Evolutionary conservation across 2,329 filamentous ascomycete species (phyloP), one percentile per base, ranked within the genome.

Genomic region (Sphaceloma murrayae): DNA sequence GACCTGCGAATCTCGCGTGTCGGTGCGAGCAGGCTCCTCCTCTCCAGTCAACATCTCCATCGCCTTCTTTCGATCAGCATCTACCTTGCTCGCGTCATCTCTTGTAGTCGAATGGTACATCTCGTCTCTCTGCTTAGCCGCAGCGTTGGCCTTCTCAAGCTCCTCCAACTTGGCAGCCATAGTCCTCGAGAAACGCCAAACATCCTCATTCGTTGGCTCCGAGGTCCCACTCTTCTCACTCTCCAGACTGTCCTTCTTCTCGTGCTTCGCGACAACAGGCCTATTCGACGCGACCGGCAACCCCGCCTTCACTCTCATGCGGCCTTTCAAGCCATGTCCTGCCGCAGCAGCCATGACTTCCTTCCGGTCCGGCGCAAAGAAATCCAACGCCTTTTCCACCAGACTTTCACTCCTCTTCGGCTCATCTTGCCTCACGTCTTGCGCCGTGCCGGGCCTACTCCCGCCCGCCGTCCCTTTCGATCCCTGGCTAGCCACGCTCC

Each of bases 361-460:
- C 27, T 30, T 22, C 14, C 36, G 17, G 11, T 40, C 36, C 14
- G 36, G 36, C 13, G 36, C 36, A 16, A 40, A 40, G 36, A 40
- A 40, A 26, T 40, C 36, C 14, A 40, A 17, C 24, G 36, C 36
- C 24, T 40, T 40, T 7, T 40, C 36, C 16, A 40, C 36, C 36
- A 40, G 14, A 30, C 36, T 40, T 10, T 26, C 36, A 4, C 22
- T 29, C n/a, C 36, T 24, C 24, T 40, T 22, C 2, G 14, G 36
- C 14, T 16, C 36, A 17, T 40, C 24, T 13, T 26, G 19, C 36
- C 36, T 40, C 11, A 29, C 16, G 13, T 22, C 26, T 10, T 40
- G 36, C 11, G 24, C 22, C 10, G 36, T 29, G 6, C 36, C 36
- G 2, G 36, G 24, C 11, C 36, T 14, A n/a, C 36, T 30, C 4